Evolutionary conservation across 805 yeast species (phyloP).

Genomic region (Suhomyces sp.): DNA sequence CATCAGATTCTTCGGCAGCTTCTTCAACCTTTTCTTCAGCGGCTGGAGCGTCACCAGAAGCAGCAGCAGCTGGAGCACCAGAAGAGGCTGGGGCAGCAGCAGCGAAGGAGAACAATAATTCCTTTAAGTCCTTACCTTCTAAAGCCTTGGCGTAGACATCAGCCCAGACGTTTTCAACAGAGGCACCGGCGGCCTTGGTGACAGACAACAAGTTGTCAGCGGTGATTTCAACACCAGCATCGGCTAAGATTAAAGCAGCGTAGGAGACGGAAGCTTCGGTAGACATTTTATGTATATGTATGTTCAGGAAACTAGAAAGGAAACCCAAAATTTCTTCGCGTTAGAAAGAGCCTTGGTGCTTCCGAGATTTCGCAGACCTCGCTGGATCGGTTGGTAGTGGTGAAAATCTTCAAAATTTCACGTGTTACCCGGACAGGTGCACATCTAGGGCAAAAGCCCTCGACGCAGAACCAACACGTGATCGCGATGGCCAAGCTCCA

Average conservation of each 20-base stretch:
- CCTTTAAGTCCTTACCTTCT: slow-evolving; percentile 79
- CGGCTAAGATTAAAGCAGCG: slow-evolving; percentile 98
- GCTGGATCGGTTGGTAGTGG: slow-evolving; percentile 1
- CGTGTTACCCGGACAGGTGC: neutral
- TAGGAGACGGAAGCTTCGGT: slow-evolving; percentile 89
- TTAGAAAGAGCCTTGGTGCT: neutral
- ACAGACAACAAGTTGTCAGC: slow-evolving; percentile 77
- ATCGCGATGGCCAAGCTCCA: neutral
- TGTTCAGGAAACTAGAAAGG: neutral
- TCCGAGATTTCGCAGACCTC: neutral
- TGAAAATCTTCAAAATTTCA: neutral
- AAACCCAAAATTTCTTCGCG: slow-evolving; percentile 2
- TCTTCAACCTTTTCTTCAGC: slow-evolving; percentile 24
- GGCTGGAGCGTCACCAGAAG: slow-evolving; percentile 49
- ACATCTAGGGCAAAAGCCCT: slow-evolving; percentile 9
- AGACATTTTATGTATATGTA: slow-evolving; percentile 55
- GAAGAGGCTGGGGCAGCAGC: slow-evolving; percentile 44
- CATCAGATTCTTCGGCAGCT: slow-evolving; percentile 21
- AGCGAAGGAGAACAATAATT: slow-evolving; percentile 58
- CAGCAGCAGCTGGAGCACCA: slow-evolving; percentile 33
- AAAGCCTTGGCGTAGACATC: slow-evolving; percentile 86
- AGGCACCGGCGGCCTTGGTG: slow-evolving; percentile 79
- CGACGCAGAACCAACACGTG: neutral
- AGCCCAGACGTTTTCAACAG: slow-evolving; percentile 80
- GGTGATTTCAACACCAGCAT: slow-evolving; percentile 92